A percentile compares a stretch with the other conserved stretches of the same genome.
These are phyloP conservation scores for Pseudonectria buxi DNA, from an alignment of 2,329 filamentous ascomycete species.

Conservation along the genomic window DNA sequence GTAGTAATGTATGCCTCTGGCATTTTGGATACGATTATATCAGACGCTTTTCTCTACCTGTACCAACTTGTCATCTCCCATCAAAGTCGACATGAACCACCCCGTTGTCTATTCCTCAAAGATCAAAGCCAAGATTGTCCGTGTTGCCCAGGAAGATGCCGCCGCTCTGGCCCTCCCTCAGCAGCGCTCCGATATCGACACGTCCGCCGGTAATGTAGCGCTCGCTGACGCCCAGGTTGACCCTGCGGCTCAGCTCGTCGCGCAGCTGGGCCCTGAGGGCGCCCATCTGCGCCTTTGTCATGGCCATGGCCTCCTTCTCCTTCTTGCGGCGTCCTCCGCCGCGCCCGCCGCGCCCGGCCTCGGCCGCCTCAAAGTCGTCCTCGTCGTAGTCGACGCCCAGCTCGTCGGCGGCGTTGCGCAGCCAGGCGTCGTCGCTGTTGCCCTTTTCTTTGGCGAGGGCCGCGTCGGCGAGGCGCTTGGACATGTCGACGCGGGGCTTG, in stretches of 20 bases:
- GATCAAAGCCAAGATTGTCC: slow-evolving; percentile 32
- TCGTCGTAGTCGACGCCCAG: slow-evolving; percentile 90
- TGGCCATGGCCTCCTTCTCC: slow-evolving; percentile 59
- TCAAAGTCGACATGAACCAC: slow-evolving; percentile 1
- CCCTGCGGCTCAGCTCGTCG: slow-evolving; percentile 60
- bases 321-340: slow-evolving; percentile 68
- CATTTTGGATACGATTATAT: too few relatives aligned
- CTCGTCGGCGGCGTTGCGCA: slow-evolving; percentile 80
- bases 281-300: slow-evolving; percentile 69
- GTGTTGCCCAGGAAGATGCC: slow-evolving; percentile 30
- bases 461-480: slow-evolving; percentile 83
- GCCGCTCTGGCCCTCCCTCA: slow-evolving; percentile 51
- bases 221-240: slow-evolving; percentile 85
- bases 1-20: too few relatives aligned
- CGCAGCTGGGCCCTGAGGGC: slow-evolving; percentile 66
- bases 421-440: slow-evolving; percentile 75
- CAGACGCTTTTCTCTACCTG: too few relatives aligned
- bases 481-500: slow-evolving; percentile 67
- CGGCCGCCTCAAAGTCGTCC: slow-evolving; percentile 79
- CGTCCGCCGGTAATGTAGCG: slow-evolving; percentile 74
- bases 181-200: slow-evolving; percentile 73
- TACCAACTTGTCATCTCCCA: too few relatives aligned
- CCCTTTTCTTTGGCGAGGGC: slow-evolving; percentile 81
- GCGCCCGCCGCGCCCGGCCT: slow-evolving; percentile 59
- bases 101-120: slow-evolving; percentile 11